Percentiles rank a stretch among this genome's conserved stretches.
These are phyloP conservation scores for Wickerhamomyces chaumierensis DNA, from an alignment of 805 yeast species.

Conservation along the genomic window DNA sequence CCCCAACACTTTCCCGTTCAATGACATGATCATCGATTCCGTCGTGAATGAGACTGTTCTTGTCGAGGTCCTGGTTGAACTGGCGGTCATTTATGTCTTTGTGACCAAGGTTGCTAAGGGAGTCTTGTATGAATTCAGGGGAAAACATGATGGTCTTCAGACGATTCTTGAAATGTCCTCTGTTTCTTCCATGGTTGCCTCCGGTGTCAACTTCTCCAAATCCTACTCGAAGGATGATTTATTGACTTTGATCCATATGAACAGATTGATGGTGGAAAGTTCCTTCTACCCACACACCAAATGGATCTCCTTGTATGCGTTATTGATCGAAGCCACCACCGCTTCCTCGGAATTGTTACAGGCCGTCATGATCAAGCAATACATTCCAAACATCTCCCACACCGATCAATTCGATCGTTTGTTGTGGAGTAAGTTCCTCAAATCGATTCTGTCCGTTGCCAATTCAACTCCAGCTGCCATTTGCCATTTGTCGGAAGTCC, in stretches of 20 bases:
- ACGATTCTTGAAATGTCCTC: too few relatives aligned
- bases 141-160: too few relatives aligned
- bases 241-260: slow-evolving; percentile 31
- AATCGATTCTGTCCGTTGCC: slow-evolving; percentile 43
- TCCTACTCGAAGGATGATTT: slow-evolving; percentile 31
- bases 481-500: slow-evolving; percentile 61
- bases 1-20: slow-evolving; percentile 57
- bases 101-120: slow-evolving; percentile 38
- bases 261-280: slow-evolving; percentile 39
- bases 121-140: slow-evolving; percentile 26
- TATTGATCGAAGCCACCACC: slow-evolving; percentile 44
- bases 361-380: slow-evolving; percentile 35
- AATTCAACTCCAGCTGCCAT: slow-evolving; percentile 59
- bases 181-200: too few relatives aligned
- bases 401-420: slow-evolving; percentile 45
- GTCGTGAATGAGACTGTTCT: slow-evolving; percentile 56
- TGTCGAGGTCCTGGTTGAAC: slow-evolving; percentile 64
- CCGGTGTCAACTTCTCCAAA: slow-evolving; percentile 25
- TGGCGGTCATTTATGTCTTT: slow-evolving; percentile 48
- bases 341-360: slow-evolving; percentile 41
- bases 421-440: slow-evolving; percentile 60
- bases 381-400: slow-evolving; percentile 37
- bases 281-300: slow-evolving; percentile 53
- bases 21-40: slow-evolving; percentile 59
- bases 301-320: slow-evolving; percentile 62